These are phyloP conservation scores for Rutstroemia sp. DNA, from an alignment of 2,329 filamentous ascomycete species.

Conservation along the genomic window DNA sequence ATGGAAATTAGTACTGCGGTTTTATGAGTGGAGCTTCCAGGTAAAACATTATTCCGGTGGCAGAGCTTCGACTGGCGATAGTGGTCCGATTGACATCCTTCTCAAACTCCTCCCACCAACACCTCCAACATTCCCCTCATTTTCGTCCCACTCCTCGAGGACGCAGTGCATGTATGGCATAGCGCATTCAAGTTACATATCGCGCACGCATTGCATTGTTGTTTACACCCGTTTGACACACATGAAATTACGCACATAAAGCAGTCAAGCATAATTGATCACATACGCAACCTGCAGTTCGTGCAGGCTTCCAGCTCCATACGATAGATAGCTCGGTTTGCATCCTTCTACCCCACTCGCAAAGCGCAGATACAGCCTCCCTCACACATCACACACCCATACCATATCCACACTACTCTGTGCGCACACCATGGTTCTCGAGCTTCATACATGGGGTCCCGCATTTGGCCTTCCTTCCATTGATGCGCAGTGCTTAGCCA, in stretches of 20 bases:
- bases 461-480: conserved; percentile 86
- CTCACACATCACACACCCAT: background rate
- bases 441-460: conserved; percentile 85
- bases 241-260: conserved; percentile 3
- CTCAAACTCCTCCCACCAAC: too few relatives aligned
- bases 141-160: too few relatives aligned
- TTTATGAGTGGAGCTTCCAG: background rate
- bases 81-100: too few relatives aligned
- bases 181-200: background rate
- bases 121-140: too few relatives aligned
- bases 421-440: conserved; percentile 39
- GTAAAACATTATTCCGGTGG: background rate
- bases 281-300: conserved; percentile 3
- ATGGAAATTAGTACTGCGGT: background rate
- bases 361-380: background rate
- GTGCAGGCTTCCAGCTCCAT: background rate
- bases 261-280: background rate
- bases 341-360: background rate
- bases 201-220: background rate
- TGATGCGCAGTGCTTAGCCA: conserved; percentile 82
- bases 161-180: too few relatives aligned
- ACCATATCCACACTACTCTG: background rate
- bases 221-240: background rate
- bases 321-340: background rate
- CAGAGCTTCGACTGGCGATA: too few relatives aligned